Evolutionary conservation across 2,329 filamentous ascomycete species (phyloP).

Genomic region (Ambrosiella cleistominuta): DNA sequence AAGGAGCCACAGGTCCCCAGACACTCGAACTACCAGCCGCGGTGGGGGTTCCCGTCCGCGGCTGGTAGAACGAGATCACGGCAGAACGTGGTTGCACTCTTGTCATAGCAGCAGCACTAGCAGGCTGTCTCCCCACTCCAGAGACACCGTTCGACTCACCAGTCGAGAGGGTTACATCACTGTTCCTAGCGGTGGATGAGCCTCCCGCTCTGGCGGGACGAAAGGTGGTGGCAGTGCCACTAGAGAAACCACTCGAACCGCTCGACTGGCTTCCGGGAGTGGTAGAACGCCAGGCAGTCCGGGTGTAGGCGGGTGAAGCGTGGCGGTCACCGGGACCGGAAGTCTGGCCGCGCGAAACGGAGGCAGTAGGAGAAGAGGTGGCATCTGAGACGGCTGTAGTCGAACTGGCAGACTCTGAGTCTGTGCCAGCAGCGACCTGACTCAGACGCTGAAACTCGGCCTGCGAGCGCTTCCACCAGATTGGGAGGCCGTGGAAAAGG

Average conservation of each 20-base stretch:
- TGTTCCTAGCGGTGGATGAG: background rate
- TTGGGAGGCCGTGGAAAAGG: conserved; percentile 45
- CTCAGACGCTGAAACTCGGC: conserved; percentile 5
- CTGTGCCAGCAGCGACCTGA: background rate
- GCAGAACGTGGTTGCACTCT: background rate
- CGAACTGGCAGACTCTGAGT: background rate
- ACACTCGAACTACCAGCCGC: conserved; percentile 12
- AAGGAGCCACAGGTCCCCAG: conserved; percentile 19
- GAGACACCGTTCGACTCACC: background rate
- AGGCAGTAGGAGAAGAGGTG: background rate
- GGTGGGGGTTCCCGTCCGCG: background rate
- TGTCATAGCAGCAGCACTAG: background rate
- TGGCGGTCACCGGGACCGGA: background rate
- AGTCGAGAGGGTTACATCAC: background rate
- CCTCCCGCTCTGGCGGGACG: background rate
- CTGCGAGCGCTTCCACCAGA: conserved; percentile 34
- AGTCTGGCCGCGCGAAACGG: background rate
- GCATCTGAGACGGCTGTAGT: background rate
- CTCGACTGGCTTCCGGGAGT: background rate
- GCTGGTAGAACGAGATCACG: background rate
- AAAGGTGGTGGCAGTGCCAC: background rate
- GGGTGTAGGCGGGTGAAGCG: conserved; percentile 5
- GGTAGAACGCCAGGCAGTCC: background rate
- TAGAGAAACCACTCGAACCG: background rate
- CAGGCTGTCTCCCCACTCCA: background rate